These are phyloP conservation scores for Bryopsis sp. DNA, from an alignment of 139 green algal species.

Conservation along the genomic window DNA sequence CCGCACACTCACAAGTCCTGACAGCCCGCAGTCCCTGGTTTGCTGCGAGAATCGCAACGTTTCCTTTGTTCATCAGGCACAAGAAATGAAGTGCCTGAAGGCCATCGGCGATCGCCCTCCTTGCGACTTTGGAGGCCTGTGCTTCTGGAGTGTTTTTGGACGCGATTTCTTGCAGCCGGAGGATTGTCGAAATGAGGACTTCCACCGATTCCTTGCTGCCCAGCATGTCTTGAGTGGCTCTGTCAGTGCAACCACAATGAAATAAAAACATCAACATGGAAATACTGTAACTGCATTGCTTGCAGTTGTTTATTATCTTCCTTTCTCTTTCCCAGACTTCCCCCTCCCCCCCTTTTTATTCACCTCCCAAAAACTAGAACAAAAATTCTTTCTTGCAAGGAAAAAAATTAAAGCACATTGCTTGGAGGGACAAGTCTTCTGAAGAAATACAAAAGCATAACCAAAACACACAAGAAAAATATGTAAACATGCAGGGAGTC, in stretches of 20 bases:
- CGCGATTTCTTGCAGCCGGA: conserved; percentile 8
- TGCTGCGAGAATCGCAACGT: conserved; percentile 8
- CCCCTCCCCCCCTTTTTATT: too few relatives aligned
- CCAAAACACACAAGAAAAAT: too few relatives aligned
- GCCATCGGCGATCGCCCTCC: conserved; percentile 18
- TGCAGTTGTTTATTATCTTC: too few relatives aligned
- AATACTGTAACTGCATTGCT: too few relatives aligned
- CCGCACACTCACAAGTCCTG: conserved; percentile 9
- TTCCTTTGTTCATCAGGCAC: conserved; percentile 27
- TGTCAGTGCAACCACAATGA: background rate
- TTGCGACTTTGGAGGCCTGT: background rate
- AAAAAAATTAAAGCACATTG: too few relatives aligned
- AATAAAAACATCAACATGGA: too few relatives aligned
- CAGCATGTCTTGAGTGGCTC: conserved; percentile 24
- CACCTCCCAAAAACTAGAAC: too few relatives aligned
- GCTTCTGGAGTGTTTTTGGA: background rate
- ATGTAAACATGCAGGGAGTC: too few relatives aligned
- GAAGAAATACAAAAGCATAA: too few relatives aligned
- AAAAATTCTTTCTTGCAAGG: too few relatives aligned
- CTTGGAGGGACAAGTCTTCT: too few relatives aligned
- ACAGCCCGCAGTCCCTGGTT: conserved; percentile 15
- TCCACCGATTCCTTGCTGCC: conserved; percentile 13
- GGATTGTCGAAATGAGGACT: conserved; percentile 16
- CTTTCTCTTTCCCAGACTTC: too few relatives aligned
- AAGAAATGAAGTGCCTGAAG: conserved; percentile 27